Base-by-base conservation (phyloP, 495 filamentous ascomycete species). In the Penicillium atrosanguineum region DNA sequence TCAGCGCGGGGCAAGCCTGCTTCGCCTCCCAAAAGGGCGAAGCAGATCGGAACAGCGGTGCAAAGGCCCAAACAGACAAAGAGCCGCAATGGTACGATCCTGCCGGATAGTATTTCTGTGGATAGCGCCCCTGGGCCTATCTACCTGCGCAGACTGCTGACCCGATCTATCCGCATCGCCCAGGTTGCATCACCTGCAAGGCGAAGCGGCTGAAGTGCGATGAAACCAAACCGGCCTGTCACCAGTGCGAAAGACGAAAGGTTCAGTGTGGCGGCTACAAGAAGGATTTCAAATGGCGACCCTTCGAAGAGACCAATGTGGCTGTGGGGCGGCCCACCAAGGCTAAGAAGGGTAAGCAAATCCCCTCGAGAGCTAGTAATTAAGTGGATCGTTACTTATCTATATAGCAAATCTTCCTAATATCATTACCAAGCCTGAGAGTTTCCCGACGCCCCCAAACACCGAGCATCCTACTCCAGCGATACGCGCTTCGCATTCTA, bases 281-380 rank as follows among this genome's bases (percentile, higher is more conserved):
- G 63, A 92, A 88, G 67, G 86, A 89, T 61, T 90, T 89, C 72
- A 91, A 91, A 79, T 91, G 88, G 88, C 78, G 87, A 31, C 79
- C 87, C 2, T 89, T 90, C 58, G 88, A 88, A 60, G 88, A 90
- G 60, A 75, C 79, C 44, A 83, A 70, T 46, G 70, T 87, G 52
- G 68, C 68, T n/a, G 73, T 75, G 46, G 85, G 82, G 56, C 54
- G 55, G 8, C 52, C 67, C 19, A 60, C 69, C 15, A 44, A 74
- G 61, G 39, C 60, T 28, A 82, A 78, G 61, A 84, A 80, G 69
- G 70, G 82, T 82, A 68, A 29, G 64, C 28, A 37, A 26, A 34
- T 34, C 31, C 31, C 1, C 31, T 34, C 31, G 11, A 34, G 31
- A 15, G 5, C 2, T 2, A 23, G 23, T 2, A 2, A 23, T 5